Evolutionary conservation across 1,139 yeast genomes (phyloP), one percentile per base, ranked within the genome.

Genomic region (Geotrichum klebahnii): DNA sequence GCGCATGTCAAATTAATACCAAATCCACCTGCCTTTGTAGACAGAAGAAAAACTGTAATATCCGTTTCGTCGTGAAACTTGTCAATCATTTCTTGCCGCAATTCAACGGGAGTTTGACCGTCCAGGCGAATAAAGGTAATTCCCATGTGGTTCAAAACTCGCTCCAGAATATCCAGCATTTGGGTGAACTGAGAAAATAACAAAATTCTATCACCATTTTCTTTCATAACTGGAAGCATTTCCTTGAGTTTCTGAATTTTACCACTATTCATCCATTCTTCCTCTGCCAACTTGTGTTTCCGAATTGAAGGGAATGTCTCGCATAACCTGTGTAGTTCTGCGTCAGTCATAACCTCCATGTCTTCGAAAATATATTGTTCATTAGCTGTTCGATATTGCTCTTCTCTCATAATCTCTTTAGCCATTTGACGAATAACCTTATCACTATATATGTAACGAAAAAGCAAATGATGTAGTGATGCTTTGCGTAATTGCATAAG

Each of bases 21-120:
- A 69, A 92, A 92, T 1, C 98, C 98, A 62, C 98, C 99, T 0
- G 98, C 98, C 64, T 87, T 88, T 2, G 99, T 92, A 8, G 96
- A 86, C 39, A 92, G 73, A 50, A 92, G 73, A 61, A 92, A 92
- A 4, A 92, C 85, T 0, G 96, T 94, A 56, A 92, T 86, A 2
- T 81, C 76, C 0, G 78, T 77, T 57, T 90, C 96, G 23, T 85
- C 90, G 64, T 89, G 84, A 64, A 87, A 92, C 58, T 80, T 80
- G 69, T 90, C 97, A 59, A 92, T 92, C 60, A 92, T 73, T 54
- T 87, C 90, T 67, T 92, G 99, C 62, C 99, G 79, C 35, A 86
- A 81, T 55, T 92, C 97, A 48, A 92, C 99, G 4, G 89, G 78
- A 0, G 99, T 92, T 47, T 78, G 78, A n/a, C 99, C 99, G 63